Evolutionary conservation across 1,284 basidiomycete species (phyloP).

Genomic region (Puccinia horiana): DNA sequence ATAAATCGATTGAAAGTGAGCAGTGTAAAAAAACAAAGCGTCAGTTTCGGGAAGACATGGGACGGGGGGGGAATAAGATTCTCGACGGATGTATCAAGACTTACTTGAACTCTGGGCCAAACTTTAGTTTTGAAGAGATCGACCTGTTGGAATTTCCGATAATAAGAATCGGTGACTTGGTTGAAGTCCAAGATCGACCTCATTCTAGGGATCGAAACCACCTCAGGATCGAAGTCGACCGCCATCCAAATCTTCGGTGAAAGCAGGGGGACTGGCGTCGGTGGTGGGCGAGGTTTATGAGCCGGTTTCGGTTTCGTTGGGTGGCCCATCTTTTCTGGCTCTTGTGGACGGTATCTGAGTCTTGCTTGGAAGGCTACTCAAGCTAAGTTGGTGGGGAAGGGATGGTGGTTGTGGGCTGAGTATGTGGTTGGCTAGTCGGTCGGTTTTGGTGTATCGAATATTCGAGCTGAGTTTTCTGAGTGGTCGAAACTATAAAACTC

Average conservation of each 20-base stretch:
- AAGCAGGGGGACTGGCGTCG: constrained; percentile 6
- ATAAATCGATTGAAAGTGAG: neutral
- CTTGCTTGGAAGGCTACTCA: neutral
- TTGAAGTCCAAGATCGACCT: constrained; percentile 7
- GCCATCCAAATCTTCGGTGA: constrained; percentile 35
- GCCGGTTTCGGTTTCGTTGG: neutral
- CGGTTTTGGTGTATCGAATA: too few relatives aligned
- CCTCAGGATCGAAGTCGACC: constrained; percentile 12
- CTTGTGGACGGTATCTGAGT: neutral
- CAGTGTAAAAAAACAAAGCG: neutral
- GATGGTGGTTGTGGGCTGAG: neutral
- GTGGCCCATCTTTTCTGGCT: neutral
- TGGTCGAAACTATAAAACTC: too few relatives aligned
- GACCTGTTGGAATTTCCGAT: constrained; percentile 9
- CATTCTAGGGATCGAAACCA: constrained; percentile 11
- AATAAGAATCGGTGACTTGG: constrained; percentile 22
- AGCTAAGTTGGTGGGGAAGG: neutral
- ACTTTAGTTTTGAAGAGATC: constrained; percentile 1
- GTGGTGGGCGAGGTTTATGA: neutral
- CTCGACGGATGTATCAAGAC: neutral
- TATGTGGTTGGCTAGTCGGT: neutral
- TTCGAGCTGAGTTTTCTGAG: too few relatives aligned
- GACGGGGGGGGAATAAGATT: neutral
- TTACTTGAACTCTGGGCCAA: constrained; percentile 1
- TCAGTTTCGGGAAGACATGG: neutral